Conservation (phyloP, 2,329 filamentous ascomycete species). For the Paecilomyces dactylethromorphus region DNA sequence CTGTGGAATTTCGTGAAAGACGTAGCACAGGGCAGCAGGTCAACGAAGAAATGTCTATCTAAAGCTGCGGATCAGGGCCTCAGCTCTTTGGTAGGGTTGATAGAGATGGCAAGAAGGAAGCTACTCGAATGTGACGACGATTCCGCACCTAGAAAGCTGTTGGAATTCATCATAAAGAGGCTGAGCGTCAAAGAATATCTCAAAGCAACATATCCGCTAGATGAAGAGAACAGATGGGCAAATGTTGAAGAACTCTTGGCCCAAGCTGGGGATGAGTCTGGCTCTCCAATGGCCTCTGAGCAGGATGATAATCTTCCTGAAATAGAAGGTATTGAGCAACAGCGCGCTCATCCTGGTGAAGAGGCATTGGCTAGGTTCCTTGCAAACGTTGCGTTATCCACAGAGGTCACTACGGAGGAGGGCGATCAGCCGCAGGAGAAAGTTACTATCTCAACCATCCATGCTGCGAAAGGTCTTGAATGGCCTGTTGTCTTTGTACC, state of each 20-base stretch:
- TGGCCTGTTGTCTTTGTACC: slow-evolving; percentile 96
- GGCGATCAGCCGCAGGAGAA: slow-evolving; percentile 47
- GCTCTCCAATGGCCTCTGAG: slow-evolving; percentile 47
- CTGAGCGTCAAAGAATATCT: slow-evolving; percentile 70
- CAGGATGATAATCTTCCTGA: slow-evolving; percentile 51
- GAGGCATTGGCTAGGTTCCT: slow-evolving; percentile 73
- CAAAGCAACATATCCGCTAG: slow-evolving; percentile 62
- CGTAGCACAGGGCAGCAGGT: slow-evolving; percentile 46
- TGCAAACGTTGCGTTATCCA: slow-evolving; percentile 82
- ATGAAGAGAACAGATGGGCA: slow-evolving; percentile 73
- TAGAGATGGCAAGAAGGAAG: slow-evolving; percentile 52
- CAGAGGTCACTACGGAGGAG: slow-evolving; percentile 59
- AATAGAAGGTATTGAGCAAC: slow-evolving; percentile 66
- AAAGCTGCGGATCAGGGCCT: slow-evolving; percentile 52
- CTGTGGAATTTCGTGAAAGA: slow-evolving; percentile 70
- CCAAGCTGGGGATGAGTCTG: slow-evolving; percentile 66
- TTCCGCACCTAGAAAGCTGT: slow-evolving; percentile 40
- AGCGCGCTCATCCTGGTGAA: slow-evolving; percentile 41
- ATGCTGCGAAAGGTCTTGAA: slow-evolving; percentile 90
- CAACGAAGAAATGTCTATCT: slow-evolving; percentile 48
- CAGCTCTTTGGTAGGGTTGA: slow-evolving; percentile 52
- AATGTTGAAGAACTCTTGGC: slow-evolving; percentile 85
- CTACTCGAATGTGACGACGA: slow-evolving; percentile 39
- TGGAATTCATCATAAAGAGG: slow-evolving; percentile 55
- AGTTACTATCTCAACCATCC: slow-evolving; percentile 91